Conservation (phyloP, 73 alveolate genomes). For the Uronychia binucleata region DNA sequence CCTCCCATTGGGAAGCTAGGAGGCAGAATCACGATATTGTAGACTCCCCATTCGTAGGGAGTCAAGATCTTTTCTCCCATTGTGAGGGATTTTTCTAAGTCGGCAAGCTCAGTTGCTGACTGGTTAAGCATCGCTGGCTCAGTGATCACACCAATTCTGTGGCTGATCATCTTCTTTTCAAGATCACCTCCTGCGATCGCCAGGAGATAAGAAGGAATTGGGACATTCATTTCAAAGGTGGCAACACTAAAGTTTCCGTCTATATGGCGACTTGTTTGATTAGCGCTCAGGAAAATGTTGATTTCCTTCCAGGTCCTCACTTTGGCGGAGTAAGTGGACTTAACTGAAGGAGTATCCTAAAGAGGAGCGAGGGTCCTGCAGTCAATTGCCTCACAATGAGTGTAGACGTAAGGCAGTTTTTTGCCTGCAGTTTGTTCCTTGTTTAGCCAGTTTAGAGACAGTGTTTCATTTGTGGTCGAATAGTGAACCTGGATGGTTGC, state of each 20-base stretch:
- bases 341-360: conserved; percentile 98
- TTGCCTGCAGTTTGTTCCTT: conserved; percentile 88
- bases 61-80: conserved; percentile 81
- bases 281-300: conserved; percentile 9
- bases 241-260: conserved; percentile 35
- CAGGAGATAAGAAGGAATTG: conserved; percentile 89
- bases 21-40: conserved; percentile 94
- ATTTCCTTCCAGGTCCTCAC: conserved; percentile 33
- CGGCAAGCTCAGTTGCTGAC: conserved; percentile 80
- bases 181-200: conserved; percentile 93
- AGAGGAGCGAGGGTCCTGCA: conserved; percentile 95
- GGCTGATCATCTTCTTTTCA: conserved; percentile 63
- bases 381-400: conserved; percentile 94
- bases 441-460: conserved; percentile 69
- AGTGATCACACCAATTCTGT: conserved; percentile 79
- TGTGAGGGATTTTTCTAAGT: conserved; percentile 74
- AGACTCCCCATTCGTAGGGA: conserved; percentile 96
- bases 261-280: background rate
- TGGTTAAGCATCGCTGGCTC: conserved; percentile 78
- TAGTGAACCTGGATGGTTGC: conserved; percentile 7
- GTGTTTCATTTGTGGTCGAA: conserved; percentile 62
- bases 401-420: conserved; percentile 86
- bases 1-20: conserved; percentile 99
- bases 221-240: conserved; percentile 69
- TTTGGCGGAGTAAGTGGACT: conserved; percentile 76